These are phyloP conservation scores for Eugenia klotzschiana DNA, from an alignment of 441 rosid species.

Conservation along the genomic window DNA sequence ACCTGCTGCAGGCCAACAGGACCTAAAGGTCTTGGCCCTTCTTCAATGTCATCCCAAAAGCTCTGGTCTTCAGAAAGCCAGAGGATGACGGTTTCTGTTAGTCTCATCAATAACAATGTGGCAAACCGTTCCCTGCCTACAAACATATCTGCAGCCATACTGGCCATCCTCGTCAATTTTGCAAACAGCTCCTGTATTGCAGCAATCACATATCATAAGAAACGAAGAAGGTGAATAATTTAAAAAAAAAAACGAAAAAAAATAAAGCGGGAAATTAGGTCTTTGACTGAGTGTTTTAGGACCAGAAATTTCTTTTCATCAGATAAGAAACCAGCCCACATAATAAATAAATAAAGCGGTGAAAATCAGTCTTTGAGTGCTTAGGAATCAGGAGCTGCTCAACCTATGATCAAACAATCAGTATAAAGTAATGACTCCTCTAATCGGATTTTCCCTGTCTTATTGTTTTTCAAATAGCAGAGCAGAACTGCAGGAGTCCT, in stretches of 20 bases:
- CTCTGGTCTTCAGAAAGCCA: slow-evolving; percentile 96
- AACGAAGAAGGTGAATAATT: background rate
- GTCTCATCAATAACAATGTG: slow-evolving; percentile 76
- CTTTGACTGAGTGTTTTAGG: background rate
- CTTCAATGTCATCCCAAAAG: slow-evolving; percentile 97
- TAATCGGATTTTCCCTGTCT: background rate
- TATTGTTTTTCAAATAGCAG: background rate
- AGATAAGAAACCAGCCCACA: background rate
- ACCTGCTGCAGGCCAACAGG: slow-evolving; percentile 90
- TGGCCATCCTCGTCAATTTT: slow-evolving; percentile 74
- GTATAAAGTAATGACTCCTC: background rate
- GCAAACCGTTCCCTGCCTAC: slow-evolving; percentile 96
- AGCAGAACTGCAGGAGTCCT: background rate
- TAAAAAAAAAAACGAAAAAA: background rate
- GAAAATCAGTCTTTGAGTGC: background rate
- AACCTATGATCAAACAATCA: background rate
- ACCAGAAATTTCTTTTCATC: background rate
- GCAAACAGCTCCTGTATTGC: slow-evolving; percentile 63
- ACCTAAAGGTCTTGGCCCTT: slow-evolving; percentile 86
- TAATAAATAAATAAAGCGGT: background rate
- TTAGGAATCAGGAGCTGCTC: background rate
- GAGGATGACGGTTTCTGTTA: slow-evolving; percentile 85
- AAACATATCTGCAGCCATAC: slow-evolving; percentile 92
- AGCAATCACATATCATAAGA: background rate
- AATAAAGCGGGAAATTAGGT: background rate